Conservation (phyloP, 257 asterid genomes). For the Nicotiana undulata region DNA sequence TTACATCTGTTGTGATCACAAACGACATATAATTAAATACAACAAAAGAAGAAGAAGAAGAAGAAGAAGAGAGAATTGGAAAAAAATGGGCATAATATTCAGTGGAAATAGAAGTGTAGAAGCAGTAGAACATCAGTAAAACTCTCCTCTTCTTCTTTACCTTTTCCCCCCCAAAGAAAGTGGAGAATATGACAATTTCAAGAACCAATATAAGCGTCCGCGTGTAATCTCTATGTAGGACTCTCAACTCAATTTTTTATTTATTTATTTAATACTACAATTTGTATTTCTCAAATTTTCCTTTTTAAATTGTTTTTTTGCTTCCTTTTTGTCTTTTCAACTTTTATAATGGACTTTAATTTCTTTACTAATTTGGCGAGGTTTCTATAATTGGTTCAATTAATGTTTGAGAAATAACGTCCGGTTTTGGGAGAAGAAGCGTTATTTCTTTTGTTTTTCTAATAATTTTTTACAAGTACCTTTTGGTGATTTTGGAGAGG, state of each 20-base stretch:
- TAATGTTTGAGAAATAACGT: not conserved
- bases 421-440: not conserved
- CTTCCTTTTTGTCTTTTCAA: not conserved
- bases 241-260: no score
- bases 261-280: no score
- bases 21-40: constrained; percentile 7
- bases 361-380: not conserved
- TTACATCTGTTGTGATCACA: not conserved
- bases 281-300: not conserved
- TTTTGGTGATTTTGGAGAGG: not conserved
- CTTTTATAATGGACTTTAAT: not conserved
- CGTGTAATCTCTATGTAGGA: not conserved
- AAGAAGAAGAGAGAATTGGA: not conserved
- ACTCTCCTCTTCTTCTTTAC: not conserved
- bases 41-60: not conserved
- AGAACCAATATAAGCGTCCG: constrained; percentile 6
- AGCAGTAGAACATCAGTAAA: not conserved
- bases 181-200: constrained; percentile 3
- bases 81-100: not conserved
- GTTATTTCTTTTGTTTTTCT: not conserved
- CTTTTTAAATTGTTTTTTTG: not conserved
- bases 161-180: constrained; percentile 1
- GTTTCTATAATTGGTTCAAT: not conserved
- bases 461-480: not conserved
- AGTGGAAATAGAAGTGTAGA: not conserved